phyloP scores from a whole-genome alignment of 108 stramenopile species.

The Tribonema minus region DNA sequence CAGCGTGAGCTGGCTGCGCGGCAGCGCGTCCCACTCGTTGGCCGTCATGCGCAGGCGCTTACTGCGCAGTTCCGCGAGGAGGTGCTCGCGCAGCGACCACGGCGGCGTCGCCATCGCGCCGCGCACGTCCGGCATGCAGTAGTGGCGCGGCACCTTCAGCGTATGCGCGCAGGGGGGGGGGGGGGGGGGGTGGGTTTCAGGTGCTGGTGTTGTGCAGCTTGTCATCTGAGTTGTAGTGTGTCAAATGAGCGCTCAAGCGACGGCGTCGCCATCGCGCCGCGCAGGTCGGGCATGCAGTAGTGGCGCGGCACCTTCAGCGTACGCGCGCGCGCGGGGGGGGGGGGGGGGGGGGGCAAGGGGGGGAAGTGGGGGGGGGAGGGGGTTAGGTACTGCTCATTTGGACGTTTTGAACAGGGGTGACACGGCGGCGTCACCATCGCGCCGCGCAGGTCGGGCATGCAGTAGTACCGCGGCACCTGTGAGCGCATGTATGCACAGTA shows the following conservation, averaged over 20 bases:
- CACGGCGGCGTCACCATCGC: constrained; percentile 43
- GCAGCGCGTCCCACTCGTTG: constrained; percentile 50
- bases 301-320: constrained; percentile 36
- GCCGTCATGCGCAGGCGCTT: constrained; percentile 29
- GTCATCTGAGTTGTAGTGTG: too few species aligned
- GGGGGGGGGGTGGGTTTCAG: too few species aligned
- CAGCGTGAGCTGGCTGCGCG: background rate
- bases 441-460: constrained; percentile 48
- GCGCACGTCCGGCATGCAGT: constrained; percentile 48
- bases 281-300: constrained; percentile 51
- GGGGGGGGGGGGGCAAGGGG: too few species aligned
- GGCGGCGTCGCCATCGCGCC: constrained; percentile 46
- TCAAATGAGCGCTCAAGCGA: too few species aligned
- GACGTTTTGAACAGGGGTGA: too few species aligned
- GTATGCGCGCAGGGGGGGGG: too few species aligned
- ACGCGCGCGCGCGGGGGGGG: too few species aligned
- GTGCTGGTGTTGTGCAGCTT: too few species aligned
- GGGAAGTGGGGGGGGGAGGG: too few species aligned
- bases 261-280: constrained; percentile 43
- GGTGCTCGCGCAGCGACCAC: constrained; percentile 4
- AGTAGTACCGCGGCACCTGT: constrained; percentile 44
- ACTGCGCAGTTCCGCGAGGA: constrained; percentile 2
- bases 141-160: constrained; percentile 39
- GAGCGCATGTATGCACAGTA: too few species aligned
- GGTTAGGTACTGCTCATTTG: too few species aligned